These are phyloP conservation scores for Pichia deserticola DNA, from an alignment of 805 yeast genomes.

Conservation along the genomic window DNA sequence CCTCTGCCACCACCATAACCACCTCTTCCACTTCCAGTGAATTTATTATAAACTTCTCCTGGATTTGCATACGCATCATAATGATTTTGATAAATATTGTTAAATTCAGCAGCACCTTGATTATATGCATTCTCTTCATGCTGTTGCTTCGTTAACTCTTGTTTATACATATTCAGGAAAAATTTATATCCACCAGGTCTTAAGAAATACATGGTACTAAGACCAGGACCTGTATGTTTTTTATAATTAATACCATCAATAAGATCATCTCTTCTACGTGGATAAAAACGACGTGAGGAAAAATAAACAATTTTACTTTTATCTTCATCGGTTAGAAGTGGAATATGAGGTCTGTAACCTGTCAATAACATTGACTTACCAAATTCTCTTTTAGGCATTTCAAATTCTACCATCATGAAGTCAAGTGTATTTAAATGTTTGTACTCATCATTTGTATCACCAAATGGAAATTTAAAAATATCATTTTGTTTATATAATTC, in stretches of 20 bases:
- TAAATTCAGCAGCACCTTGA: slow-evolving; percentile 10
- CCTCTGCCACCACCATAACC: neutral
- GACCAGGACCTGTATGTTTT: slow-evolving; percentile 44
- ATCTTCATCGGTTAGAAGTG: slow-evolving; percentile 62
- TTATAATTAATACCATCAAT: slow-evolving; percentile 27
- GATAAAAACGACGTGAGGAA: slow-evolving; percentile 13
- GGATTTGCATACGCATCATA: slow-evolving; percentile 14
- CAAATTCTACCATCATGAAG: slow-evolving; percentile 42
- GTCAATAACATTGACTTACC: slow-evolving; percentile 81
- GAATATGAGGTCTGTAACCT: slow-evolving; percentile 61
- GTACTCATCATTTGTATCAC: slow-evolving; percentile 25
- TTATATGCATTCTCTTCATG: slow-evolving; percentile 13
- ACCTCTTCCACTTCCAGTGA: slow-evolving; percentile 5
- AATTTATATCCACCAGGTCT: slow-evolving; percentile 47
- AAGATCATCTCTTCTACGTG: slow-evolving; percentile 18
- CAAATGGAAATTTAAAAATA: slow-evolving; percentile 38
- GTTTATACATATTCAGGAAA: slow-evolving; percentile 30
- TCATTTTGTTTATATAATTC: slow-evolving; percentile 31
- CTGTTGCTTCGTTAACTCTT: slow-evolving; percentile 22
- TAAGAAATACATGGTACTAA: slow-evolving; percentile 34
- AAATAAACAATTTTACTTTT: slow-evolving; percentile 52
- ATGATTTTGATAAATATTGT: slow-evolving; percentile 18
- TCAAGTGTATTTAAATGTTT: slow-evolving; percentile 34
- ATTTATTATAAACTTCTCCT: slow-evolving; percentile 10
- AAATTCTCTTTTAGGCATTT: slow-evolving; percentile 49